Base-by-base conservation (phyloP, 352 stramenopile genomes). In the Lagenidium giganteum region DNA sequence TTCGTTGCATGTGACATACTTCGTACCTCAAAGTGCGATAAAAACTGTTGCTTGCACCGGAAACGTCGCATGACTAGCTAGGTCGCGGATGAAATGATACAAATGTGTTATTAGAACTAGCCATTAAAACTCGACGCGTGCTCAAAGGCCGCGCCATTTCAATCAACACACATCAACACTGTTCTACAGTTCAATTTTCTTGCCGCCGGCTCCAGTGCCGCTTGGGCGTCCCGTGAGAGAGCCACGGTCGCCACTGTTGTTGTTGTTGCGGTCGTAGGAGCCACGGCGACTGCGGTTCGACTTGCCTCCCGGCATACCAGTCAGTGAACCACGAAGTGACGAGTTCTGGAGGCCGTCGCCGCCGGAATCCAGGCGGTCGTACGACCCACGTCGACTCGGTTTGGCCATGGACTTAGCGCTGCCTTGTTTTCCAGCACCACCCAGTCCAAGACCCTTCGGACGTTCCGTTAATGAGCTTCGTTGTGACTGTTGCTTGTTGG, bases 401-500 rank as follows among this genome's bases (percentile, higher is more conserved):
- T n/a, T n/a, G 30, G 55, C 51, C 37, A 57, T 62, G 32, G 42
- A 27, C 5, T 36, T 42, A 33, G 61, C 62, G 41, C 70, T 68
- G 48, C 51, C 46, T 8, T 47, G 55, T 24, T 60, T 66, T 39
- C 57, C 64, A n/a, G 16, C 52, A 25, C 59, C 65, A 33, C 35
- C 42, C 11, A 27, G 37, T 12, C 39, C 43, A 45, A 51, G 57
- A 23, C 45, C 51, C 47, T 61, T 60, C 14, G 48, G 54, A 0
- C 52, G 23, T 12, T 58, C 54, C 8, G 67, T 80, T 5, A 85
- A 38, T 37, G 72, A 88, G 33, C 49, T 39, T 29, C 75, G 75
- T 57, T 73, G 51, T n/a, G n/a, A n/a, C 27, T 69, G 53, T 42
- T 85, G 68, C 59, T 84, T 71, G 59, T 71, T 83, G 14, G 70